Percentiles rank a stretch among this genome's conserved stretches.
Evolutionary conservation across 1,284 basidiomycete genomes (phyloP).

Genomic region (Ceratobasidium sp.): DNA sequence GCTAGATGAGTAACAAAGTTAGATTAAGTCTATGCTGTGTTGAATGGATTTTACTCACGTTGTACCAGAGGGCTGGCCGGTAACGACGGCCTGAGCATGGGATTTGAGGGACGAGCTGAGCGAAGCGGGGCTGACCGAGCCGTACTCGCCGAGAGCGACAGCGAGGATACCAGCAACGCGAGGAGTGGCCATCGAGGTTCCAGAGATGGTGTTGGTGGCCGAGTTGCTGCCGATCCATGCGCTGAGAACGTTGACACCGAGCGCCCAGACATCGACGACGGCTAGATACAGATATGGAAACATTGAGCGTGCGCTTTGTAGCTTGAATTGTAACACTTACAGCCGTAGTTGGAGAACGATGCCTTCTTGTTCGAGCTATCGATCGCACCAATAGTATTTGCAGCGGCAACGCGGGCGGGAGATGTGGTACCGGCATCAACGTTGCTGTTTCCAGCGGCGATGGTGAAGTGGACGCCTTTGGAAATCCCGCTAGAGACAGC

Average conservation of each 20-base stretch:
- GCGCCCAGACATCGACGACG: slow-evolving; percentile 51
- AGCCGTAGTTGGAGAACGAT: slow-evolving; percentile 87
- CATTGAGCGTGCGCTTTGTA: background rate
- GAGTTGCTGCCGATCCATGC: slow-evolving; percentile 74
- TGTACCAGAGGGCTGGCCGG: slow-evolving; percentile 43
- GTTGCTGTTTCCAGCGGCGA: slow-evolving; percentile 86
- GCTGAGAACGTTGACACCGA: slow-evolving; percentile 81
- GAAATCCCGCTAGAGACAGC: slow-evolving; percentile 71
- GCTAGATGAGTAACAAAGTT: background rate
- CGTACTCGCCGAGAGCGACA: slow-evolving; percentile 43
- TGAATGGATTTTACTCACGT: slow-evolving; percentile 5
- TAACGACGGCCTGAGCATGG: slow-evolving; percentile 38
- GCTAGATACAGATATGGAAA: slow-evolving; percentile 40
- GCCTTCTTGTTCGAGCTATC: slow-evolving; percentile 85
- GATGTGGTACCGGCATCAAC: slow-evolving; percentile 60
- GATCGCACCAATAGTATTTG: slow-evolving; percentile 89
- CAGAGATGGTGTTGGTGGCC: slow-evolving; percentile 78
- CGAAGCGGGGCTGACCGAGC: slow-evolving; percentile 32
- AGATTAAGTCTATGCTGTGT: background rate
- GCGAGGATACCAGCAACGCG: slow-evolving; percentile 38
- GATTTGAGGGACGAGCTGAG: slow-evolving; percentile 42
- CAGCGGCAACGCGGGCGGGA: slow-evolving; percentile 74
- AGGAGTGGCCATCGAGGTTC: slow-evolving; percentile 73
- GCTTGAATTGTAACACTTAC: slow-evolving; percentile 61
- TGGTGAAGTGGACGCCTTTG: slow-evolving; percentile 91